These are phyloP conservation scores for Fusarium sarcochroum DNA, from an alignment of 2,329 filamentous ascomycete genomes.

Conservation along the genomic window DNA sequence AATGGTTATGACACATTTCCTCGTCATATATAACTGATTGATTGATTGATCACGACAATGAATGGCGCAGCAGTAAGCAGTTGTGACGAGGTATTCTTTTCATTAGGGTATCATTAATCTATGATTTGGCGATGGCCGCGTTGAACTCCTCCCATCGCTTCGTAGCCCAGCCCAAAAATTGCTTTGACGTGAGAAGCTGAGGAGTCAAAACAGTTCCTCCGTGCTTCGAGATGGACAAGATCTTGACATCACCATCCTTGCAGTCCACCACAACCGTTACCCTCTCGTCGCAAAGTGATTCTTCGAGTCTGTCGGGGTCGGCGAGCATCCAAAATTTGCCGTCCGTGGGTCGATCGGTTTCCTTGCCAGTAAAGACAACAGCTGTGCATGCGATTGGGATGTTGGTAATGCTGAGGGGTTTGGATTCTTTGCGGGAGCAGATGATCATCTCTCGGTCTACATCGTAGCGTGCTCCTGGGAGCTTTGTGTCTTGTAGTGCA, in stretches of 20 bases:
- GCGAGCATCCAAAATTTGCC: conserved; percentile 81
- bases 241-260: conserved; percentile 64
- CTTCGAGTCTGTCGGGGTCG: conserved; percentile 92
- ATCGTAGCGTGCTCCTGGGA: conserved; percentile 89
- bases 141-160: conserved; percentile 56
- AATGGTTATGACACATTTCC: conserved; percentile 79
- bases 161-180: conserved; percentile 60
- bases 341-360: conserved; percentile 60
- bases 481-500: conserved; percentile 80
- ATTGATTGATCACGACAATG: conserved; percentile 10
- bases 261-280: conserved; percentile 86
- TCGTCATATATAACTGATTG: conserved; percentile 8
- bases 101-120: conserved; percentile 49
- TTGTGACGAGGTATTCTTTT: conserved; percentile 19
- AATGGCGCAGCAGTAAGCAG: not conserved
- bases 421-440: conserved; percentile 74
- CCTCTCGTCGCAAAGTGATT: conserved; percentile 85
- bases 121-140: conserved; percentile 50
- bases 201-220: conserved; percentile 81
- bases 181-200: conserved; percentile 74
- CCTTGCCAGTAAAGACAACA: conserved; percentile 79
- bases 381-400: conserved; percentile 84
- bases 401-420: conserved; percentile 71
- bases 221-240: conserved; percentile 84
- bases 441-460: conserved; percentile 82